phyloP scores from a whole-genome alignment of 75 land plant genomes.

The Selaginella moellendorffii region DNA sequence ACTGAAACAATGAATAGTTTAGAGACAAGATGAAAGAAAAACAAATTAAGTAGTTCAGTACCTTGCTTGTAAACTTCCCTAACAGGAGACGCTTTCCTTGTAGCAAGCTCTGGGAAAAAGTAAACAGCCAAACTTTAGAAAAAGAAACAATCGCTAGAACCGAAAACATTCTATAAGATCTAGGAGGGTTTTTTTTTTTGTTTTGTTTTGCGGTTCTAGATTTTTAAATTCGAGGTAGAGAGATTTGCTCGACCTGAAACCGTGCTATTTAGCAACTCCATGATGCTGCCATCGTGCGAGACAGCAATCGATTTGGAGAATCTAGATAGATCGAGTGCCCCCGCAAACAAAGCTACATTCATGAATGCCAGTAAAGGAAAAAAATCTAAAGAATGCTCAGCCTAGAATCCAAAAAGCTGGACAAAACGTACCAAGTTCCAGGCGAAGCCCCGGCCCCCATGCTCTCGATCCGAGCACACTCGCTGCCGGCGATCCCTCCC shows the following conservation, averaged over 20 bases:
- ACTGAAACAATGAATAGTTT: not conserved
- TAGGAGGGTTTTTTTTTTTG: no score
- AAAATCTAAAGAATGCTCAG: no score
- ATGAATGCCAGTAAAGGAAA: no score
- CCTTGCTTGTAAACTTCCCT: not conserved
- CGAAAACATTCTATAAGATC: no score
- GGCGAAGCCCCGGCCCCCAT: not conserved
- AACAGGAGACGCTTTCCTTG: not conserved
- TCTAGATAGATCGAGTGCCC: not conserved
- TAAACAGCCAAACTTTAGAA: not conserved
- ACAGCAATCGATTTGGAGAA: not conserved
- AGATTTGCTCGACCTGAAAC: not conserved
- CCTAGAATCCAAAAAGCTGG: no score
- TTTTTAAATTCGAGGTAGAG: no score
- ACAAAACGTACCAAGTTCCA: not conserved
- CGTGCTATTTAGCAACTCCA: not conserved
- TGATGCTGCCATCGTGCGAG: not conserved
- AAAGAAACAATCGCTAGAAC: no score
- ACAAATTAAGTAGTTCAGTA: not conserved
- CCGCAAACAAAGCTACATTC: not conserved
- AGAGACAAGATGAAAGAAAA: not conserved
- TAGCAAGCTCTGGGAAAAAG: not conserved
- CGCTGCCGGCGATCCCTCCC: slow-evolving; percentile 4
- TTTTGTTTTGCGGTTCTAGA: no score
- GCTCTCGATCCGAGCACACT: not conserved